These are phyloP conservation scores for Xerocomus brunneocitrinus DNA, from an alignment of 768 basidiomycete genomes.

Conservation along the genomic window DNA sequence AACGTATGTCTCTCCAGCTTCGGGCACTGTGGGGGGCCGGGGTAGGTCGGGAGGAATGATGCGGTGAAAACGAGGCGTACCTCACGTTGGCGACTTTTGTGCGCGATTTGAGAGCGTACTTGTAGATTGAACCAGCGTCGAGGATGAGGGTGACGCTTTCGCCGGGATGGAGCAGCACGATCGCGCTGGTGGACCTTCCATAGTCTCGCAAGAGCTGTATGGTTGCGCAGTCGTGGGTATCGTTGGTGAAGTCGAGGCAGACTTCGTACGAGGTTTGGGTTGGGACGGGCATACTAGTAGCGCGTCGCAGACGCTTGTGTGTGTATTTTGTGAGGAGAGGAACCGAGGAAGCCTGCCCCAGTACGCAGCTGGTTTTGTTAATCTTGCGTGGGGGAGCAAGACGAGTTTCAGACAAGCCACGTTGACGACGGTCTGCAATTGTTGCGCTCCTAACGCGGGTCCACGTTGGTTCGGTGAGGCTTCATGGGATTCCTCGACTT, in stretches of 20 bases:
- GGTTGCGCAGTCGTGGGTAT: constrained; percentile 59
- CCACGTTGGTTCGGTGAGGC: constrained; percentile 30
- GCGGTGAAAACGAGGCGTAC: constrained; percentile 36
- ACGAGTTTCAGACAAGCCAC: constrained; percentile 26
- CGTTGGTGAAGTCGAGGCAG: constrained; percentile 65
- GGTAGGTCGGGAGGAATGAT: constrained; percentile 1
- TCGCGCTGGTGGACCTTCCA: constrained; percentile 48
- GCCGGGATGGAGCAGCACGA: constrained; percentile 55
- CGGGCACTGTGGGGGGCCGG: constrained; percentile 43
- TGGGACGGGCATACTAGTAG: constrained; percentile 49
- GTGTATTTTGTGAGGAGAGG: constrained; percentile 12
- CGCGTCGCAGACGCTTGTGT: constrained; percentile 35
- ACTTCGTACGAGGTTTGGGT: constrained; percentile 56
- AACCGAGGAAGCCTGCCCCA: constrained; percentile 21
- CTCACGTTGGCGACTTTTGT: constrained; percentile 66
- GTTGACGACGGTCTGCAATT: constrained; percentile 22
- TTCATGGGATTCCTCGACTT: constrained; percentile 20
- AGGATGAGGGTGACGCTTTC: constrained; percentile 64
- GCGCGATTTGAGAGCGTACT: constrained; percentile 62
- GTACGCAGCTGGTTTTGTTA: constrained; percentile 30
- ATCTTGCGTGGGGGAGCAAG: constrained; percentile 29
- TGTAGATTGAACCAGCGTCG: constrained; percentile 64
- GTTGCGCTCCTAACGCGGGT: constrained; percentile 30
- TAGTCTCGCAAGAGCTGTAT: constrained; percentile 64
- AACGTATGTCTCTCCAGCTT: constrained; percentile 61